These are phyloP conservation scores for Holtermanniella nyarrowii DNA, from an alignment of 768 basidiomycete species.

Conservation along the genomic window DNA sequence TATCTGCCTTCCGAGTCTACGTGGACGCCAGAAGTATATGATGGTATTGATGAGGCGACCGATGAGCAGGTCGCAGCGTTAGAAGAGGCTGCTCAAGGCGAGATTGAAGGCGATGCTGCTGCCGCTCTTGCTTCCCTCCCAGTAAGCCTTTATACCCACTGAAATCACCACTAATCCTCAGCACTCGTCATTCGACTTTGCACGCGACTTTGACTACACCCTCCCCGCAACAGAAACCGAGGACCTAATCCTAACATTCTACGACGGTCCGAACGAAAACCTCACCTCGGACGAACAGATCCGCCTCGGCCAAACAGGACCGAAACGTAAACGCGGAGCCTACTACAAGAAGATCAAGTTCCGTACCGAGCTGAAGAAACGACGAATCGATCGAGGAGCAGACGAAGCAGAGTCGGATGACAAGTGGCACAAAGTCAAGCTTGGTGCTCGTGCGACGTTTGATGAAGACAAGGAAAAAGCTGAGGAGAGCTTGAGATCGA, in stretches of 20 bases:
- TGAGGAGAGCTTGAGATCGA: conserved; percentile 9
- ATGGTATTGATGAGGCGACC: conserved; percentile 11
- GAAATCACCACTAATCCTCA: too few species aligned
- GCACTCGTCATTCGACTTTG: conserved; percentile 19
- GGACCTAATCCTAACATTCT: conserved; percentile 28
- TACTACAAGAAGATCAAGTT: conserved; percentile 23
- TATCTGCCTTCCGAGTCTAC: conserved; percentile 26
- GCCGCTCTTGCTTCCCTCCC: neutral
- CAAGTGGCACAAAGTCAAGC: conserved; percentile 18
- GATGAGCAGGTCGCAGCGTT: conserved; percentile 15
- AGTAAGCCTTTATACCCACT: neutral
- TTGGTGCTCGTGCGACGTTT: conserved; percentile 14
- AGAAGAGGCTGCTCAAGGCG: conserved; percentile 10
- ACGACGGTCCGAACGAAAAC: conserved; percentile 12
- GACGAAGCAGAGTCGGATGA: conserved; percentile 11
- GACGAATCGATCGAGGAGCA: conserved; percentile 5
- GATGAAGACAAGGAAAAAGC: conserved; percentile 12
- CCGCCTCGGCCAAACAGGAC: neutral
- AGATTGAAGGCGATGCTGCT: neutral
- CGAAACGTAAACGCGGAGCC: conserved; percentile 16
- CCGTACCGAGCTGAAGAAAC: conserved; percentile 21
- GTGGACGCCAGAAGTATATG: conserved; percentile 14
- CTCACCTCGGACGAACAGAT: neutral
- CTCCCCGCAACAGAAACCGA: conserved; percentile 11
- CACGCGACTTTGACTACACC: conserved; percentile 33